A percentile compares a stretch with the other conserved stretches of the same genome.
These are phyloP conservation scores for Torulaspora pretoriensis DNA, from an alignment of 1,139 yeast species.

Conservation along the genomic window DNA sequence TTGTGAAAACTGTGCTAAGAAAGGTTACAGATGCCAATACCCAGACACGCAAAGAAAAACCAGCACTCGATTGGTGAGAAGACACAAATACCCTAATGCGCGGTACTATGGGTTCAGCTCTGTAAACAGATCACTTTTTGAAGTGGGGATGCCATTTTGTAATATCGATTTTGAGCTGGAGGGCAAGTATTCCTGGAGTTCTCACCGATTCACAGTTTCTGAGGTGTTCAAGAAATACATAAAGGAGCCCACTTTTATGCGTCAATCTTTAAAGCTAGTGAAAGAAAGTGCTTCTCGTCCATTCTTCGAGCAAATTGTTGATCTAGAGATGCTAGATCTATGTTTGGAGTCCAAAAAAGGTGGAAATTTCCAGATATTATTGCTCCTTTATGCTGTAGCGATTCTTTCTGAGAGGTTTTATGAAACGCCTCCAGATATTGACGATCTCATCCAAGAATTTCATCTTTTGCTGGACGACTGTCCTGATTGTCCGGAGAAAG, in stretches of 20 bases:
- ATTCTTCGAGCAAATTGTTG: slow-evolving; percentile 8
- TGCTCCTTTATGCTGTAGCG: slow-evolving; percentile 8
- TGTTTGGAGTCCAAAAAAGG: slow-evolving; percentile 4
- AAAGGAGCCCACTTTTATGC: slow-evolving; percentile 3
- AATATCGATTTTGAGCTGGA: slow-evolving; percentile 15
- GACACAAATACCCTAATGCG: slow-evolving; percentile 11
- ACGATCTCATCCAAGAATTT: slow-evolving; percentile 6
- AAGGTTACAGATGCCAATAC: slow-evolving; percentile 10
- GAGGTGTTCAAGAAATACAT: slow-evolving; percentile 9
- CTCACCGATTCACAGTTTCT: slow-evolving; percentile 4
- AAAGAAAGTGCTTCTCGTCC: slow-evolving; percentile 5
- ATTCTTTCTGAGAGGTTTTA: slow-evolving; percentile 11
- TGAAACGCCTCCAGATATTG: slow-evolving; percentile 5
- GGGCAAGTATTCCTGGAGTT: slow-evolving; percentile 8
- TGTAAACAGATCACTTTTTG: slow-evolving; percentile 15
- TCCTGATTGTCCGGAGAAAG: slow-evolving; percentile 16
- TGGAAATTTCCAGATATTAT: slow-evolving; percentile 4
- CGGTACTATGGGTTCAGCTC: slow-evolving; percentile 17
- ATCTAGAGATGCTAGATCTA: slow-evolving; percentile 5
- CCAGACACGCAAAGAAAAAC: slow-evolving; percentile 14
- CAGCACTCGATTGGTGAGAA: slow-evolving; percentile 12
- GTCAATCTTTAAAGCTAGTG: slow-evolving; percentile 3
- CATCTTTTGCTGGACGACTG: slow-evolving; percentile 6
- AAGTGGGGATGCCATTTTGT: slow-evolving; percentile 16
- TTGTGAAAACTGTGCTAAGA: slow-evolving; percentile 12